These are phyloP conservation scores for Tetradesmus obliquus DNA, from an alignment of 139 green algal species.

Conservation along the genomic window DNA sequence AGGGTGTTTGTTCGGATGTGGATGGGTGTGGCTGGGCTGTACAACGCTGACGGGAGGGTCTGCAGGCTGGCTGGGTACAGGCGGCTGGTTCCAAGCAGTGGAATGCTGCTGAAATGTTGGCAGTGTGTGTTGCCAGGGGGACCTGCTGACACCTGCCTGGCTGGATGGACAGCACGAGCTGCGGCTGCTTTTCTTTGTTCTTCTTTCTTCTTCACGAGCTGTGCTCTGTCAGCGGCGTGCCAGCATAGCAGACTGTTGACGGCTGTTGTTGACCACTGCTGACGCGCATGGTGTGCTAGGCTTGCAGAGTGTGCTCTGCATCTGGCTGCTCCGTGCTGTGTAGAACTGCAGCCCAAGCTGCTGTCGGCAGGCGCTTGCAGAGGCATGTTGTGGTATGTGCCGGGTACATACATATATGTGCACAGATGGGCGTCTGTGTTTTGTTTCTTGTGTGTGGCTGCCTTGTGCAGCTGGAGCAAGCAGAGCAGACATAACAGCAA, in stretches of 20 bases:
- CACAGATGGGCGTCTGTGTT: not conserved
- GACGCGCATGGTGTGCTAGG: not conserved
- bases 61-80: not conserved
- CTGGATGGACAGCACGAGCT: not conserved
- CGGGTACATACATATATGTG: not conserved
- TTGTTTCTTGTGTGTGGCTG: not conserved
- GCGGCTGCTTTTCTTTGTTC: not conserved
- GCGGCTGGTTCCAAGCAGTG: not conserved
- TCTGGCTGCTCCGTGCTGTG: not conserved
- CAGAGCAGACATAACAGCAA: not conserved
- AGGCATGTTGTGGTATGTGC: not conserved
- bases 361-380: not conserved
- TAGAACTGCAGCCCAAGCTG: not conserved
- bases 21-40: not conserved
- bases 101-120: not conserved
- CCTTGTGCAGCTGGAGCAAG: not conserved
- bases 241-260: not conserved
- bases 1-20: not conserved
- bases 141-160: not conserved
- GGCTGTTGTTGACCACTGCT: not conserved
- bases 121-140: not conserved
- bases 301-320: not conserved
- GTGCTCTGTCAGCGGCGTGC: not conserved
- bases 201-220: not conserved
- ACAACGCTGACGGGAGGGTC: not conserved